Conservation (phyloP, 2,329 filamentous ascomycete genomes). For the Alternaria brassicicola region DNA sequence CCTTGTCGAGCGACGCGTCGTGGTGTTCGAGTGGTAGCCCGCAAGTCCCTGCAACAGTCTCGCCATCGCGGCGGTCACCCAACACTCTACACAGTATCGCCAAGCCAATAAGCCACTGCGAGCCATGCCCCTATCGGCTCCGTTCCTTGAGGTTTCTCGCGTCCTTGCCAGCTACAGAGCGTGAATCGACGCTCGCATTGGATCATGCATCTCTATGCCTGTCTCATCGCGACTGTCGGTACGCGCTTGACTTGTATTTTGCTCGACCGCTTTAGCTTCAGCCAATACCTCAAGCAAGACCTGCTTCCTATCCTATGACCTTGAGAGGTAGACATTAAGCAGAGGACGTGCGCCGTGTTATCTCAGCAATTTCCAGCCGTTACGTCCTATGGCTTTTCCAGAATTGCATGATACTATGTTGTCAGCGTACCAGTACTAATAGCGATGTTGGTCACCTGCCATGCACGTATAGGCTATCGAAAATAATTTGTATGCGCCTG, state of each 20-base stretch:
- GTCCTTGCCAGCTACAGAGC: constrained; percentile 10
- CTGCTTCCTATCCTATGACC: background rate
- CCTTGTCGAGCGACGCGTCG: background rate
- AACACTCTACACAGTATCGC: constrained; percentile 12
- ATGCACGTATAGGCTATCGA: background rate
- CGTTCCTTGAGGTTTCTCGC: constrained; percentile 4
- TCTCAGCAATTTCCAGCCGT: background rate
- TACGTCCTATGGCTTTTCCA: constrained; percentile 2
- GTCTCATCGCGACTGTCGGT: background rate
- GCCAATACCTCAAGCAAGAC: background rate
- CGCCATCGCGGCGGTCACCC: background rate
- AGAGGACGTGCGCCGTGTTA: constrained; percentile 5
- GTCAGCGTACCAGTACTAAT: constrained; percentile 10
- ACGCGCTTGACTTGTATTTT: constrained; percentile 1
- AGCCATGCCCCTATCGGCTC: constrained; percentile 19
- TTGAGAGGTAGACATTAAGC: background rate
- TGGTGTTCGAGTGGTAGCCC: background rate
- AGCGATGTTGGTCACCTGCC: background rate
- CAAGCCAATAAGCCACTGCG: constrained; percentile 28
- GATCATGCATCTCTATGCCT: background rate
- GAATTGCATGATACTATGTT: constrained; percentile 10
- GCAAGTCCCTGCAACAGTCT: background rate
- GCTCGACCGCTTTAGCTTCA: background rate
- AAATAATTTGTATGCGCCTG: background rate
- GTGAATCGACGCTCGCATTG: constrained; percentile 6